Evolutionary conservation across 345 rosid genomes (phyloP), one percentile per base, ranked within the genome.

Genomic region (Raphanus sativus): DNA sequence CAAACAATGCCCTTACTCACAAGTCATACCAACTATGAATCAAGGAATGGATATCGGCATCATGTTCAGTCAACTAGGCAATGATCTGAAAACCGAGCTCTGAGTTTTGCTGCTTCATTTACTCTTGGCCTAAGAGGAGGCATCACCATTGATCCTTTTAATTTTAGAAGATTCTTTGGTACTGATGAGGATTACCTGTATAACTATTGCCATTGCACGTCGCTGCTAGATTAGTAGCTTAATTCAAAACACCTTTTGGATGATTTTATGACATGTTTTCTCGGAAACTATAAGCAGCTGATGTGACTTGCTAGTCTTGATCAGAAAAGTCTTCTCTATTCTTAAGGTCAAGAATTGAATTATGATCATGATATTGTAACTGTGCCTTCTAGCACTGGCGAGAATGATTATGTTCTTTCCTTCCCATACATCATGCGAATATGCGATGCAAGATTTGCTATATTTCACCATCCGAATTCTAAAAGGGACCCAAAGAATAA

Each of bases 31-130:
- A 1, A 94, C 93, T 1, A 86, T 94, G 93, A 79, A 78, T 8
- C 94, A 91, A 79, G 96, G 96, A 79, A 94, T 94, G 96, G 98
- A 90, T 73, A 85, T 94, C 79, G 98, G 96, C 34, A 90, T 91
- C 74, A 33, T 91, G 55, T 67, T 93, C 45, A 88, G 97, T 74
- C 90, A 87, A 71, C 80, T 94, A 3, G 94, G 95, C 34, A 78
- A 78, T 72, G 78, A 64, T 74, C 28, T 90, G 29, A 88, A 75
- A 73, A n/a, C 70, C 63, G 94, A 90, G 79, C 91, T 90, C 26
- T 90, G 76, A 87, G 26, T 30, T 59, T 64, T 77, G 26, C 32
- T 42, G 8, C 9, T 2, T 32, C 32, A 1, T 67, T 29, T 67
- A 52, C 59, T 15, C 55, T 61, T 11, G n/a, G 50, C 21, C 13